A percentile compares a stretch with the other conserved stretches of the same genome.
phyloP scores from a whole-genome alignment of 805 yeast species.

The Candida easanensis region DNA sequence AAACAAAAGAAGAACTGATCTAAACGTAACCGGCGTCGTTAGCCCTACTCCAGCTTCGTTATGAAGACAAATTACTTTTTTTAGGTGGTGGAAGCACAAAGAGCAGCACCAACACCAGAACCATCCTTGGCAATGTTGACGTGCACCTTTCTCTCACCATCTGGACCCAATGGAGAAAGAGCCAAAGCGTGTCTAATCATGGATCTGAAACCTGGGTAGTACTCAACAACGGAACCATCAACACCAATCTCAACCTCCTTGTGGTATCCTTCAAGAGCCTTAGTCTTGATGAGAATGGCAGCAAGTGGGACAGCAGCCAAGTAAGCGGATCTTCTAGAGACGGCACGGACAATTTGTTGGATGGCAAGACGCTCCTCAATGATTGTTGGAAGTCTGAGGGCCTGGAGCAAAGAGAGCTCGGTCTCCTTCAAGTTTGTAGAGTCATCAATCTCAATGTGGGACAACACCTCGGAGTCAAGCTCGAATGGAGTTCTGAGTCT shows the following conservation, averaged over 20 bases:
- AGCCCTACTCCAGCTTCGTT: too few relatives aligned
- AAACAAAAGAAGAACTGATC: background rate
- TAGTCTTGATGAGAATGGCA: conserved; percentile 67
- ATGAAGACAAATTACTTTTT: background rate
- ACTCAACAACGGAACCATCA: conserved; percentile 93
- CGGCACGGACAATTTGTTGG: conserved; percentile 70
- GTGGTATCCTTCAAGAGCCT: conserved; percentile 58
- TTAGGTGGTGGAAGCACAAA: conserved; percentile 50
- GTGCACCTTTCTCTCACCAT: conserved; percentile 70
- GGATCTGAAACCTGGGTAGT: conserved; percentile 85
- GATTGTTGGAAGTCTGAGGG: conserved; percentile 67
- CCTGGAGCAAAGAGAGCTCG: conserved; percentile 61
- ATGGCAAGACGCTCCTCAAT: conserved; percentile 70
- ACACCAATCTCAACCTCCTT: conserved; percentile 89
- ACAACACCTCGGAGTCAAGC: conserved; percentile 78
- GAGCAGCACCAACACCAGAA: conserved; percentile 95
- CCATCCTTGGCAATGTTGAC: conserved; percentile 90
- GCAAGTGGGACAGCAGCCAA: conserved; percentile 88
- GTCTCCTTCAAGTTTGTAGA: conserved; percentile 70
- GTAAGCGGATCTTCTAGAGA: conserved; percentile 86
- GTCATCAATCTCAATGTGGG: conserved; percentile 82
- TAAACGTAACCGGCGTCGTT: background rate
- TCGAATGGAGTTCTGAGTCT: conserved; percentile 75
- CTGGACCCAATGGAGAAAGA: conserved; percentile 66
- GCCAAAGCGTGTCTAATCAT: conserved; percentile 77